phyloP scores from a whole-genome alignment of 179 eudicot species.

The Beta macrorhiza region DNA sequence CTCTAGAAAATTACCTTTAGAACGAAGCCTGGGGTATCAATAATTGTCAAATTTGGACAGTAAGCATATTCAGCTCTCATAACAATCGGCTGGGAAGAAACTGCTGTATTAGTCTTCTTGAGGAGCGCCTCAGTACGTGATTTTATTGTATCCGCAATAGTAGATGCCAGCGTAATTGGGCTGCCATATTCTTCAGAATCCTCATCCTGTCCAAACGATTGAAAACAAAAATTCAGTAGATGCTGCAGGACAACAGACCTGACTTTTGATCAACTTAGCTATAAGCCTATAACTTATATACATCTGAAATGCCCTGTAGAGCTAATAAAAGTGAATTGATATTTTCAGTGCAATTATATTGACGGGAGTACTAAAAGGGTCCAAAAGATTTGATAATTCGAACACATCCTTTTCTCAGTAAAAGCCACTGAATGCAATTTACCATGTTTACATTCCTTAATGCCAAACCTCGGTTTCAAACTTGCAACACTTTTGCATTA shows the following conservation, averaged over 20 bases:
- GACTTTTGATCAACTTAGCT: not conserved
- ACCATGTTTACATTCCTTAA: no score
- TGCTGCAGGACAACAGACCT: not conserved
- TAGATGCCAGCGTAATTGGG: slow-evolving; percentile 63
- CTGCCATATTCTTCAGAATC: slow-evolving; percentile 92
- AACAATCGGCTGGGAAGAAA: slow-evolving; percentile 89
- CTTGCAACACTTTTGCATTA: no score
- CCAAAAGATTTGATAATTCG: no score
- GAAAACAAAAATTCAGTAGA: not conserved
- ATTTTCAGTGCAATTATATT: no score
- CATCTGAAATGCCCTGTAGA: not conserved
- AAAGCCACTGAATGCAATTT: no score
- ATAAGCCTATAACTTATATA: not conserved
- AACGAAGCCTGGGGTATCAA: slow-evolving; percentile 97
- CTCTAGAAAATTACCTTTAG: slow-evolving; percentile 56
- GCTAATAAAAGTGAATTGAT: no score
- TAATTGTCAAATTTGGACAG: slow-evolving; percentile 93
- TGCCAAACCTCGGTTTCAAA: no score
- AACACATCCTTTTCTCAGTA: no score
- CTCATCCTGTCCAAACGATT: slow-evolving; percentile 57
- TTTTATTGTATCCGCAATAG: slow-evolving; percentile 83
- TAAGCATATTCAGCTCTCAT: slow-evolving; percentile 99
- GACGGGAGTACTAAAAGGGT: no score
- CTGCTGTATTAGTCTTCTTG: slow-evolving; percentile 67
- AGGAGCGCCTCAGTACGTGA: slow-evolving; percentile 78